Base-by-base conservation (phyloP, 805 yeast species). In the Helenozyma baotianmanensis region DNA sequence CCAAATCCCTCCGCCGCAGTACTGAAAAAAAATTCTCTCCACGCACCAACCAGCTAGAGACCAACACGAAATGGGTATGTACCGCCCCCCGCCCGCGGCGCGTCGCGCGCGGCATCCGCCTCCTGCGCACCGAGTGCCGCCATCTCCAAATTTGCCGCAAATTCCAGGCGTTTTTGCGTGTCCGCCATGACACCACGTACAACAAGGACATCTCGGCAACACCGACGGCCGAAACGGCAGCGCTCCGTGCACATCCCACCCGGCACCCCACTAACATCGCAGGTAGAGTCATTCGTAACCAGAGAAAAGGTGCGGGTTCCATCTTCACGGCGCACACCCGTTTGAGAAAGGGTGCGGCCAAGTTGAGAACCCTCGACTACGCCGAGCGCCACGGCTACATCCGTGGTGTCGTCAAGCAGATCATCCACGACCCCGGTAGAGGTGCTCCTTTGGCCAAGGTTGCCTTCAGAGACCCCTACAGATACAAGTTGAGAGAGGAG, bases 261-360 rank as follows among this genome's bases (percentile, higher is more conserved):
- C n/a, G n/a, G n/a, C n/a, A n/a, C n/a, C n/a, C n/a, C n/a, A 40
- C 34, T 39, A 27, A n/a, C 7, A 9, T 23, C 26, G n/a, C 60
- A 80, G 96, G 96, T 85, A 87, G 97, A 83, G 99, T 92, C 77
- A 92, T 92, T 80, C 95, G 98, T 80, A 92, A 92, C 83, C 99
- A 92, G 83, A 89, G 99, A 88, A 92, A 92, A 80, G 97, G 97
- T 84, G 96, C 96, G 74, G 97, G 98, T 70, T 90, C 97, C 65
- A 88, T 92, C 82, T 92, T 92, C 88, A 83, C 95, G 70, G 82
- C 98, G 64, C 95, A 90, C 92, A 90, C 97, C 81, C 90, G 97
- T 78, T 86, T 92, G 74, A 88, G 98, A 85, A 86, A 92, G 78
- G 98, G 98, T 73, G 97, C 98, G 70, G 98, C 98, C 70, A 90